These are phyloP conservation scores for Kondoa subrosea DNA, from an alignment of 768 basidiomycete species.

Conservation along the genomic window DNA sequence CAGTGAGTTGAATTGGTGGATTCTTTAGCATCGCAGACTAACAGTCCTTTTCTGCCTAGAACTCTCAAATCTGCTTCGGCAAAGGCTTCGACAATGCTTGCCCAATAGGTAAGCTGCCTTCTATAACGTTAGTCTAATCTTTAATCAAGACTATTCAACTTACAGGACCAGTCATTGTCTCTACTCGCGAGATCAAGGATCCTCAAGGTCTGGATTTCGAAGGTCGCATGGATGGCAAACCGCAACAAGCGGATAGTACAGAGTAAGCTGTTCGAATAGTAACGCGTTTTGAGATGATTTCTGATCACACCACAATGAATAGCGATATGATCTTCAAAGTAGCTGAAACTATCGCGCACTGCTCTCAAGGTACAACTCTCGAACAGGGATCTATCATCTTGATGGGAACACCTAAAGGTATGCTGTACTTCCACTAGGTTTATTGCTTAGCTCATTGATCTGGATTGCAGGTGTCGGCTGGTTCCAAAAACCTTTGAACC, in stretches of 20 bases:
- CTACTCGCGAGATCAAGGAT: constrained; percentile 20
- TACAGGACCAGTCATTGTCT: constrained; percentile 29
- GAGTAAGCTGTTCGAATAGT: constrained; percentile 26
- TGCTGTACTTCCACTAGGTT: too few relatives aligned
- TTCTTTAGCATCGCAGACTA: background rate
- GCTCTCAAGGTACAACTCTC: constrained; percentile 32
- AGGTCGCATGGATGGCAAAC: constrained; percentile 27
- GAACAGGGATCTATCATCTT: constrained; percentile 32
- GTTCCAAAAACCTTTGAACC: constrained; percentile 21
- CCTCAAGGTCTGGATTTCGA: constrained; percentile 21
- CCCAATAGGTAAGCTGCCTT: constrained; percentile 16
- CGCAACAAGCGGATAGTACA: constrained; percentile 29
- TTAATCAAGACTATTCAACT: too few relatives aligned
- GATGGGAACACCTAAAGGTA: constrained; percentile 31
- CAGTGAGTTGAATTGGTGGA: constrained; percentile 8
- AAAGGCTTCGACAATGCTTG: constrained; percentile 30
- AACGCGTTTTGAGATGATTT: too few relatives aligned
- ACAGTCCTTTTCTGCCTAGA: background rate
- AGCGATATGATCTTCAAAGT: constrained; percentile 35
- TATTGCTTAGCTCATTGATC: constrained; percentile 34
- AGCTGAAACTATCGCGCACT: constrained; percentile 31
- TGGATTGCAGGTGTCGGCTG: constrained; percentile 30
- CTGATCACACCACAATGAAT: background rate
- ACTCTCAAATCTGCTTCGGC: constrained; percentile 22
- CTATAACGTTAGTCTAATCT: too few relatives aligned